Percentiles rank a stretch among this genome's conserved stretches.
Evolutionary conservation across 441 rosid genomes (phyloP).

Genomic region (Jatropha podagrica): DNA sequence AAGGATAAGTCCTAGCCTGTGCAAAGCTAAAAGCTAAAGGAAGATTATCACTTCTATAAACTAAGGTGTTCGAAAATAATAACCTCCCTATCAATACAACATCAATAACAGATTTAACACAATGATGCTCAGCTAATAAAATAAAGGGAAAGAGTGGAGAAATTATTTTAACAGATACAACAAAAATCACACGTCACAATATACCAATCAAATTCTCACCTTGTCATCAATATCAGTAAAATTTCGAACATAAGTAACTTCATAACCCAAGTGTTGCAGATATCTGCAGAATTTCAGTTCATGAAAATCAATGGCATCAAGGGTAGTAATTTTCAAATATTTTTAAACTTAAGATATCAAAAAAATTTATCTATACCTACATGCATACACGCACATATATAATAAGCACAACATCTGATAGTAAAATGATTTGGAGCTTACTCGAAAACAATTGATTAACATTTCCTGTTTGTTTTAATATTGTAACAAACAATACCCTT

Average conservation of each 20-base stretch:
- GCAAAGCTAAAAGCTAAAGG: neutral
- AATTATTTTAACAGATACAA: neutral
- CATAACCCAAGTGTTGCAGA: slow-evolving; percentile 53
- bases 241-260: slow-evolving; percentile 62
- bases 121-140: neutral
- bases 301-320: neutral
- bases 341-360: neutral
- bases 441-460: neutral
- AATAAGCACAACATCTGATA: neutral
- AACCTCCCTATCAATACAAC: neutral
- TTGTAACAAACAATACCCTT: neutral
- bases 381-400: neutral
- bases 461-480: neutral
- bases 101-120: neutral
- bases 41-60: too few relatives aligned
- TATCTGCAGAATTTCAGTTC: slow-evolving; percentile 53
- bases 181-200: neutral
- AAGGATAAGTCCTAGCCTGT: neutral
- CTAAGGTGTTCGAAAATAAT: neutral
- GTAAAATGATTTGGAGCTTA: too few relatives aligned
- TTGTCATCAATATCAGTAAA: slow-evolving; percentile 81
- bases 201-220: slow-evolving; percentile 34
- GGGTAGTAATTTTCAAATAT: neutral
- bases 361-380: neutral
- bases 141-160: neutral